Evolutionary conservation across 495 filamentous ascomycete genomes (phyloP).

Genomic region (Podospora pseudocomata): DNA sequence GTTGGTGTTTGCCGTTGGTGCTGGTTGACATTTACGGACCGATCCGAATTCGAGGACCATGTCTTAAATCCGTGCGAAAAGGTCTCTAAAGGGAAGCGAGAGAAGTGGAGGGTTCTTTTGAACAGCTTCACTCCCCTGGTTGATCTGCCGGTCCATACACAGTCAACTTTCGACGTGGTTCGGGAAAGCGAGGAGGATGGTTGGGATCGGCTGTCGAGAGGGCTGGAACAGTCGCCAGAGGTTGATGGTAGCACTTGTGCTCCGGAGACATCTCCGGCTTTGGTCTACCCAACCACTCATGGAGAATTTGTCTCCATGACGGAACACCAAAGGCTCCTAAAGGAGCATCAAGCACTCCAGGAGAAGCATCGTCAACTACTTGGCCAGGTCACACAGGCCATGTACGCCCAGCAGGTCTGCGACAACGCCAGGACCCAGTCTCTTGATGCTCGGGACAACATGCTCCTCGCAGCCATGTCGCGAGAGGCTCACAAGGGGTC

Average conservation of each 20-base stretch:
- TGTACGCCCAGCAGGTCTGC: constrained; percentile 10
- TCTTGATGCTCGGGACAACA: neutral
- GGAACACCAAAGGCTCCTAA: constrained; percentile 23
- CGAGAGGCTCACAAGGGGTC: neutral
- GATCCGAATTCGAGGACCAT: constrained; percentile 25
- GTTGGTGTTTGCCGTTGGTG: constrained; percentile 33
- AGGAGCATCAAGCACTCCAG: constrained; percentile 21
- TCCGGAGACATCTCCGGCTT: constrained; percentile 13
- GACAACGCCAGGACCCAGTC: constrained; percentile 6
- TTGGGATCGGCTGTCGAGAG: constrained; percentile 6
- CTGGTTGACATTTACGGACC: constrained; percentile 28
- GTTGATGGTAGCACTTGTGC: neutral
- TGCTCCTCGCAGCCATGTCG: constrained; percentile 4
- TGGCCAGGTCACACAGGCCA: constrained; percentile 18
- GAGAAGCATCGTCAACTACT: constrained; percentile 22
- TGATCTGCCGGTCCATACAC: neutral
- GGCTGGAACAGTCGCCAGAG: constrained; percentile 2
- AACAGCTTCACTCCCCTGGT: constrained; percentile 32
- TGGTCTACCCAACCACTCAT: neutral
- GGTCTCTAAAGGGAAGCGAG: constrained; percentile 35
- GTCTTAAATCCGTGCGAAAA: constrained; percentile 23
- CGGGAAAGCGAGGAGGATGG: constrained; percentile 13
- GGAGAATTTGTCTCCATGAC: constrained; percentile 10
- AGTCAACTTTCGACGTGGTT: constrained; percentile 2
- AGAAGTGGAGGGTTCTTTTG: constrained; percentile 34